A percentile compares a stretch with the other conserved stretches of the same genome.
Conservation (phyloP, 768 basidiomycete genomes). For the Suillus plorans region DNA sequence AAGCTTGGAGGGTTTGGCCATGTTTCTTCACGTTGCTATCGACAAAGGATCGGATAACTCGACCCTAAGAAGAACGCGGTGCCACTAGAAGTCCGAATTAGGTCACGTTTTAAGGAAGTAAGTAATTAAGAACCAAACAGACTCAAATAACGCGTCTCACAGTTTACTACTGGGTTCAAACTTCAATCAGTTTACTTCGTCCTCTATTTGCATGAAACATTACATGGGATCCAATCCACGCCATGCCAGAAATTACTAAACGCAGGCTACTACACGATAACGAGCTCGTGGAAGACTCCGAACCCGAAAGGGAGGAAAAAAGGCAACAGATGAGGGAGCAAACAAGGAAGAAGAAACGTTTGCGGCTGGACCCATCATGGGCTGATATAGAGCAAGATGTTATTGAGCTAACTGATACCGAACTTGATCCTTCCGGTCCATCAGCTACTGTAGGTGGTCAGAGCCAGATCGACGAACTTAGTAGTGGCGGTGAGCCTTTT, state of each 20-base stretch:
- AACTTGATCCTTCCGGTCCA: neutral
- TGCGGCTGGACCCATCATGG: neutral
- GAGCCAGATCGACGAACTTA: neutral
- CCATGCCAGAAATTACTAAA: neutral
- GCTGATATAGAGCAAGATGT: neutral
- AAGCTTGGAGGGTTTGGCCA: conserved; percentile 17
- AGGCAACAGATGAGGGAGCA: conserved; percentile 21
- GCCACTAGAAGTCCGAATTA: neutral
- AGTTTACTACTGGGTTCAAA: neutral
- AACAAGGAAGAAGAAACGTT: conserved; percentile 16
- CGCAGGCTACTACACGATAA: conserved; percentile 3
- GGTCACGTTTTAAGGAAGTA: conserved; percentile 10
- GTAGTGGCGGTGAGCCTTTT: neutral
- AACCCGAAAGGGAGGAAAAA: conserved; percentile 60
- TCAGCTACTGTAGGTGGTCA: neutral
- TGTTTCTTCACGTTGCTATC: conserved; percentile 14
- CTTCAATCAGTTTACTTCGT: neutral
- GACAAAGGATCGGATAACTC: conserved; percentile 9
- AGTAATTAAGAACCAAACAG: conserved; percentile 23
- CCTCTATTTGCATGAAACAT: neutral
- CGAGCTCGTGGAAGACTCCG: conserved; percentile 66
- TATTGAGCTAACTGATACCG: conserved; percentile 1
- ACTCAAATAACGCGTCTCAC: conserved; percentile 47
- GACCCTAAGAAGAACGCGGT: conserved; percentile 1
- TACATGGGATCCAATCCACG: neutral